These are phyloP conservation scores for Spinellus fusiger DNA, from an alignment of 192 early-diverging fungal species.

Conservation along the genomic window DNA sequence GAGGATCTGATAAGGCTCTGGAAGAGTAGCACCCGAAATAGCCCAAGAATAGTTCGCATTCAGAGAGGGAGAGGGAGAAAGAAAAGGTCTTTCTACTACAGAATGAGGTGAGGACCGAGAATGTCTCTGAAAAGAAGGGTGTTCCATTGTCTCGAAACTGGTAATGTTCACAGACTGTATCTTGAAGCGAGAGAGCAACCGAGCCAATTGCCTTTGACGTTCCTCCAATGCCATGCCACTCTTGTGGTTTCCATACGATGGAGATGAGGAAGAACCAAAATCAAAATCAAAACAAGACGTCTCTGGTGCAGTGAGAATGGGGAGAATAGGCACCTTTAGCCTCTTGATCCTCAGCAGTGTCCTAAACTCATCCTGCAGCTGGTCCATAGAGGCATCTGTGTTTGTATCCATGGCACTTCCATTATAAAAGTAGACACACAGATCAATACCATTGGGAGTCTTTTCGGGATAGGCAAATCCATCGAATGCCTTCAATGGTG, in stretches of 20 bases:
- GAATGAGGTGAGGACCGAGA: too few relatives aligned
- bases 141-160: slow-evolving; percentile 11
- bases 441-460: slow-evolving; percentile 30
- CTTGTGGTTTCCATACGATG: too few relatives aligned
- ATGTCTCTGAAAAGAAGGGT: slow-evolving; percentile 15
- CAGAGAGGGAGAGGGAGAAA: too few relatives aligned
- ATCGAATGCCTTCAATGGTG: slow-evolving; percentile 1
- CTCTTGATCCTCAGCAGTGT: neutral
- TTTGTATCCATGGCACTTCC: slow-evolving; percentile 14
- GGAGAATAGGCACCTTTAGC: neutral
- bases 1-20: slow-evolving; percentile 16
- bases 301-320: neutral
- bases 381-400: neutral
- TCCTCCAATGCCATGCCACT: too few relatives aligned
- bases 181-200: neutral
- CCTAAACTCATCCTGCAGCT: neutral
- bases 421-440: slow-evolving; percentile 30
- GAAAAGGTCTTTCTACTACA: too few relatives aligned
- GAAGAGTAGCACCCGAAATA: slow-evolving; percentile 4
- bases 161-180: slow-evolving; percentile 16
- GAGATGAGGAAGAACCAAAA: too few relatives aligned
- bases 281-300: too few relatives aligned
- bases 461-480: slow-evolving; percentile 26
- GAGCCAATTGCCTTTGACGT: slow-evolving; percentile 1
- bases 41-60: slow-evolving; percentile 3